Conservation (phyloP, 2,329 filamentous ascomycete species). For the Fusarium penzigii region DNA sequence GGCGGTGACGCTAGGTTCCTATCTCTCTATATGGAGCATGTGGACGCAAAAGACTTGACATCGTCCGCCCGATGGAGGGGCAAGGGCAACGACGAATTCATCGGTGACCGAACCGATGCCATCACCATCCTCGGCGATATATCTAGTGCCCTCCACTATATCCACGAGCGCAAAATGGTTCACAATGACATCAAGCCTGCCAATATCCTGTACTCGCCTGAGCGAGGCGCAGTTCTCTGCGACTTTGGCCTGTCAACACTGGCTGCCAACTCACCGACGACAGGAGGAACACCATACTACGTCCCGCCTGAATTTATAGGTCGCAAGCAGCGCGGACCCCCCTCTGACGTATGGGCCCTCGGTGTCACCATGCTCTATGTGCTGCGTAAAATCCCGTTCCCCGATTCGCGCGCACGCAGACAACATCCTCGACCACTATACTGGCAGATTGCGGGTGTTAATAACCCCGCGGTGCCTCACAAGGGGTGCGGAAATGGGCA, state of each 20-base stretch:
- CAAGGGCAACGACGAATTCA: conserved; percentile 48
- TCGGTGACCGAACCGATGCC: conserved; percentile 51
- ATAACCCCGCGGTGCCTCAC: conserved; percentile 38
- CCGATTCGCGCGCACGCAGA: conserved; percentile 51
- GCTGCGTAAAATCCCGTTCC: conserved; percentile 55
- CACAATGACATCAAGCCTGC: conserved; percentile 66
- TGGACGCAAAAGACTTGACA: conserved; percentile 57
- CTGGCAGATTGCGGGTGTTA: conserved; percentile 60
- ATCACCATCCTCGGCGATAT: conserved; percentile 56
- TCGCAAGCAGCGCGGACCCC: conserved; percentile 51
- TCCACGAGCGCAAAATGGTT: conserved; percentile 54
- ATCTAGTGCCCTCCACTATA: conserved; percentile 54
- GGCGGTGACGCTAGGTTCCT: conserved; percentile 61
- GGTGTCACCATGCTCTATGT: conserved; percentile 63
- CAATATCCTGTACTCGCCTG: conserved; percentile 61
- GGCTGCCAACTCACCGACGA: conserved; percentile 46
- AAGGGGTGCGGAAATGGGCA: conserved; percentile 40
- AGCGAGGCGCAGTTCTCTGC: conserved; percentile 60
- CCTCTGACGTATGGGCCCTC: conserved; percentile 61
- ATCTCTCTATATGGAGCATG: conserved; percentile 63
- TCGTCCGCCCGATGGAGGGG: conserved; percentile 52
- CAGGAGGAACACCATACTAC: conserved; percentile 62
- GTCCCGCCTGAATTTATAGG: conserved; percentile 63
- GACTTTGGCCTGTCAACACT: conserved; percentile 60
- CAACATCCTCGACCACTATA: conserved; percentile 53